A percentile compares a stretch with the other conserved stretches of the same genome.
Evolutionary conservation across 176 grass and related monocot genomes (phyloP).

Genomic region (Phyllostachys edulis): DNA sequence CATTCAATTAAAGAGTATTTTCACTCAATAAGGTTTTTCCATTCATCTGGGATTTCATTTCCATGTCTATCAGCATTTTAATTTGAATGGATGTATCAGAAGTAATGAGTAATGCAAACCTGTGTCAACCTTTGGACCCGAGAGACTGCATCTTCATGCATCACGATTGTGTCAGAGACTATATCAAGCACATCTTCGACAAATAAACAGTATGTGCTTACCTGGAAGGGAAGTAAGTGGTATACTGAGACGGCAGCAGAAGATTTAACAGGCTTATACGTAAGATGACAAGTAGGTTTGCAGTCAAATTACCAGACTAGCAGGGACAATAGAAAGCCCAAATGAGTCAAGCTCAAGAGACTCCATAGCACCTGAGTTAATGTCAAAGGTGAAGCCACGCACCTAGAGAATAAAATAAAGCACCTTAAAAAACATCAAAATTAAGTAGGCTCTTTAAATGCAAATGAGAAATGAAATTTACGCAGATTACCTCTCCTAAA

Average conservation of each 20-base stretch:
- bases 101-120: conserved; percentile 39
- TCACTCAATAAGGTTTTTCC: conserved; percentile 1
- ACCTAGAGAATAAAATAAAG: conserved; percentile 52
- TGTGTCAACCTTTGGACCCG: conserved; percentile 88
- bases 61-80: not conserved
- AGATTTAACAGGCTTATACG: not conserved
- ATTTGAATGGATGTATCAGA: conserved; percentile 17
- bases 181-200: conserved; percentile 86
- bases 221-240: conserved; percentile 39
- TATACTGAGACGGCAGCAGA: conserved; percentile 1
- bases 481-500: conserved; percentile 37
- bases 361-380: conserved; percentile 78
- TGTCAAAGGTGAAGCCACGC: conserved; percentile 86
- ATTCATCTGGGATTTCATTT: not conserved
- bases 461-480: not conserved
- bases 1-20: conserved; percentile 5
- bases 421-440: not conserved
- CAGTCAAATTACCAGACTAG: conserved; percentile 70
- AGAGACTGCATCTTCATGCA: conserved; percentile 78
- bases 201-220: conserved; percentile 85
- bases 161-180: conserved; percentile 67
- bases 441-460: not conserved
- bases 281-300: not conserved
- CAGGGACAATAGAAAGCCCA: conserved; percentile 74
- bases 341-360: conserved; percentile 93